These are phyloP conservation scores for Fusarium sp. DNA, from an alignment of 2,329 filamentous ascomycete genomes.

Conservation along the genomic window DNA sequence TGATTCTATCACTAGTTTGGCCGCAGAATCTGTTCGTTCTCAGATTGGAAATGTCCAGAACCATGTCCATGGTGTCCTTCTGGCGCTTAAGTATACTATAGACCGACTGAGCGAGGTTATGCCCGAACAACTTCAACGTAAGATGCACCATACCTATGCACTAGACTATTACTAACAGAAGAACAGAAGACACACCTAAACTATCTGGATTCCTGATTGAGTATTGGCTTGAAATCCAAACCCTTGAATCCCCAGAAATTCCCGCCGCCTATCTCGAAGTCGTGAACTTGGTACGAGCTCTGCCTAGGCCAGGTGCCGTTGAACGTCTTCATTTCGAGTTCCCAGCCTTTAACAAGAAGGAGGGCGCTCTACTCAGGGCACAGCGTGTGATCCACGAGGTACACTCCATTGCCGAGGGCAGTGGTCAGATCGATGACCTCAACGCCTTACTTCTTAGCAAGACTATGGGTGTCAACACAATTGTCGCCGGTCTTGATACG, in stretches of 20 bases:
- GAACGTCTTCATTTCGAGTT: slow-evolving; percentile 38
- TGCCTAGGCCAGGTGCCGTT: slow-evolving; percentile 41
- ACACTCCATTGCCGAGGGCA: slow-evolving; percentile 46
- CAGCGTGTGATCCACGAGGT: slow-evolving; percentile 54
- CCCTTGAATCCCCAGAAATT: slow-evolving; percentile 54
- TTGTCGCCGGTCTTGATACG: slow-evolving; percentile 52
- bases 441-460: slow-evolving; percentile 45
- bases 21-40: slow-evolving; percentile 47
- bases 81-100: slow-evolving; percentile 67
- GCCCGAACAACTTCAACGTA: slow-evolving; percentile 56
- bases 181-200: slow-evolving; percentile 47
- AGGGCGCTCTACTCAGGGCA: slow-evolving; percentile 54
- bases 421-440: slow-evolving; percentile 40
- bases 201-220: slow-evolving; percentile 48
- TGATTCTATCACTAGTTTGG: slow-evolving; percentile 51
- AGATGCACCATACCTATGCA: slow-evolving; percentile 33
- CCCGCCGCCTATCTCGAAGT: slow-evolving; percentile 60
- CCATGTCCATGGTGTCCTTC: slow-evolving; percentile 66
- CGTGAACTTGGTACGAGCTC: slow-evolving; percentile 55
- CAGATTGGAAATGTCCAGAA: slow-evolving; percentile 57
- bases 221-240: slow-evolving; percentile 40
- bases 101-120: slow-evolving; percentile 64
- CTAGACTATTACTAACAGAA: slow-evolving; percentile 23
- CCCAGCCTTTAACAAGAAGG: slow-evolving; percentile 23
- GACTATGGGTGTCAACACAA: slow-evolving; percentile 48